Evolutionary conservation across 345 rosid genomes (phyloP).

Genomic region (Hibiscus syriacus): DNA sequence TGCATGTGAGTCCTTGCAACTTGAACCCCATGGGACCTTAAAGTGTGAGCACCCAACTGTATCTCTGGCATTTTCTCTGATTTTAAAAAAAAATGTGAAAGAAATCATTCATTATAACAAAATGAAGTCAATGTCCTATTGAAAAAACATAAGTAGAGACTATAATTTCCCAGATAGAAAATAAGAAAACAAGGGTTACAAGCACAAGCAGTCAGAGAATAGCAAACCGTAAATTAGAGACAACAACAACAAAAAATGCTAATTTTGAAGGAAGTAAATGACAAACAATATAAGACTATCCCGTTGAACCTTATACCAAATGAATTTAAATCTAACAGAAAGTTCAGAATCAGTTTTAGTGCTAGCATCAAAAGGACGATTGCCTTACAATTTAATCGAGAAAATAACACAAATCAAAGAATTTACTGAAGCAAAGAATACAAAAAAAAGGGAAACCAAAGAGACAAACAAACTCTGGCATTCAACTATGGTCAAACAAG

Average conservation of each 20-base stretch:
- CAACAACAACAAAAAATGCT: not conserved
- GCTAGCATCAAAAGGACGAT: not conserved
- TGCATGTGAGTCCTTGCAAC: conserved; percentile 70
- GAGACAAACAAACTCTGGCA: not conserved
- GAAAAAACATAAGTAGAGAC: not conserved
- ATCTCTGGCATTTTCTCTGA: conserved; percentile 61
- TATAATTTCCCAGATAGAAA: not conserved
- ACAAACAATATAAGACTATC: not conserved
- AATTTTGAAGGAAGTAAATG: not conserved
- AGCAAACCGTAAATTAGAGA: not conserved
- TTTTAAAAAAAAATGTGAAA: conserved; percentile 2
- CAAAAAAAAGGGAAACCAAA: not conserved
- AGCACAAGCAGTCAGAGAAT: not conserved
- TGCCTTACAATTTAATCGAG: not conserved
- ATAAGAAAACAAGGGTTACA: not conserved
- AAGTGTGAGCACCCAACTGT: conserved; percentile 58
- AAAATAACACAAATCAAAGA: not conserved
- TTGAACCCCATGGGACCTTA: conserved; percentile 66
- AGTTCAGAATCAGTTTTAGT: not conserved
- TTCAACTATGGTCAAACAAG: not conserved
- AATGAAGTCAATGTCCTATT: not conserved
- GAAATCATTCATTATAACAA: not conserved
- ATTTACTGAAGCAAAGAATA: not conserved
- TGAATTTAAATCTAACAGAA: not conserved
- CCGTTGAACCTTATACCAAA: too few relatives aligned